Percentiles rank a stretch among this genome's conserved stretches.
Conservation (phyloP, 1,139 yeast genomes). For the Hanseniaspora sp. region DNA sequence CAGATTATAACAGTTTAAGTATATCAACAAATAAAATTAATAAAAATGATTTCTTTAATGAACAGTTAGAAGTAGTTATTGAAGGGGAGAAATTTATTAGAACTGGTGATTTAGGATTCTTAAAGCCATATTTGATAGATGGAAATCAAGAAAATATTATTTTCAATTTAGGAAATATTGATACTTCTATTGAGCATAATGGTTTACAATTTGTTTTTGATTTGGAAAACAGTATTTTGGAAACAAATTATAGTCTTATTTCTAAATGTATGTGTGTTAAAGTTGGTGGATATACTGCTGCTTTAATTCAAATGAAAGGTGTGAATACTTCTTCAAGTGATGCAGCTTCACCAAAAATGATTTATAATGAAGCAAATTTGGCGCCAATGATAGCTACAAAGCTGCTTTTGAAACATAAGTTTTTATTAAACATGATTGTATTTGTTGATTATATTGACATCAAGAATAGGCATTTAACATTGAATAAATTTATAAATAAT, state of each 20-base stretch:
- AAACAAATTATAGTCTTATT: constrained; percentile 46
- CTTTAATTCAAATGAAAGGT: constrained; percentile 59
- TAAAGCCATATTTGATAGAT: constrained; percentile 55
- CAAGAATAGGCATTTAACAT: constrained; percentile 7
- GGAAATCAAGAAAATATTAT: constrained; percentile 49
- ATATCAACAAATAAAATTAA: constrained; percentile 19
- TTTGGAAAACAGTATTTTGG: constrained; percentile 65
- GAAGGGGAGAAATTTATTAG: constrained; percentile 60
- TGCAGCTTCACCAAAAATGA: not conserved
- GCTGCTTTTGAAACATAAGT: constrained; percentile 2
- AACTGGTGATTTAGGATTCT: constrained; percentile 89
- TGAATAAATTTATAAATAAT: constrained; percentile 3
- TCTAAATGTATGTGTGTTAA: constrained; percentile 58
- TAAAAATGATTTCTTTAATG: constrained; percentile 33
- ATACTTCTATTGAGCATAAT: constrained; percentile 80
- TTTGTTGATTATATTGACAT: constrained; percentile 13
- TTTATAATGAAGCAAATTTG: constrained; percentile 7
- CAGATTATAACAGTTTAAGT: constrained; percentile 46
- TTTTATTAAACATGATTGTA: constrained; percentile 7
- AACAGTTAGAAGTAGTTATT: constrained; percentile 48
- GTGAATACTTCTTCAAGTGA: not conserved
- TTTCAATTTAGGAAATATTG: constrained; percentile 73
- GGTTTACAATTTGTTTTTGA: constrained; percentile 88
- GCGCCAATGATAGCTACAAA: constrained; percentile 6
- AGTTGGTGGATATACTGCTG: constrained; percentile 71